Evolutionary conservation across 1,284 basidiomycete species (phyloP).

Genomic region (Thelephora terrestris): DNA sequence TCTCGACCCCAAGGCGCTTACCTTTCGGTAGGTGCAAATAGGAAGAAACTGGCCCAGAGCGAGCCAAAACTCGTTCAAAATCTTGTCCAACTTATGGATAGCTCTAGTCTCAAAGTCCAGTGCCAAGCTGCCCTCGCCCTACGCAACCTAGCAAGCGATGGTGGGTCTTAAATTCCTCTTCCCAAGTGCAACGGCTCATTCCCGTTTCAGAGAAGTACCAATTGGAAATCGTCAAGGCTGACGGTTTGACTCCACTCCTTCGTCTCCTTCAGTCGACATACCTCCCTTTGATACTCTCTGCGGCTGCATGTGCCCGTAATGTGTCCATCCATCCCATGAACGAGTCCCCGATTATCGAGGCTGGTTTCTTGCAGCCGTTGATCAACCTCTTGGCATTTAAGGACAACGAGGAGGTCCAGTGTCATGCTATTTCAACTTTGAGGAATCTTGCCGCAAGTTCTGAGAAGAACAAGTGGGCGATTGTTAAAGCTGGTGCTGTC

Average conservation of each 20-base stretch:
- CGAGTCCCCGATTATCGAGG: constrained; percentile 99
- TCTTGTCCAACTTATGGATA: constrained; percentile 95
- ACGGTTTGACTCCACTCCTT: constrained; percentile 87
- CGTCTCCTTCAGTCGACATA: constrained; percentile 96
- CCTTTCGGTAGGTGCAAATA: constrained; percentile 55
- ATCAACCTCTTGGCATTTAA: constrained; percentile 96
- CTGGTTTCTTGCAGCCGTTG: constrained; percentile 91
- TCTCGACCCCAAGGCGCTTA: background rate
- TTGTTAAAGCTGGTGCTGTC: constrained; percentile 97
- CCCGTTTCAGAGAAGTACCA: constrained; percentile 88
- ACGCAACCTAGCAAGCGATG: constrained; percentile 95
- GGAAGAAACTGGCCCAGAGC: constrained; percentile 91
- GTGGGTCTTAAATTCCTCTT: constrained; percentile 29
- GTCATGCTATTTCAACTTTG: constrained; percentile 98
- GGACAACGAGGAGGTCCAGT: constrained; percentile 99
- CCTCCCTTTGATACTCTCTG: constrained; percentile 96
- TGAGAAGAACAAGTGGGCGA: constrained; percentile 98
- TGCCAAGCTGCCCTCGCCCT: constrained; percentile 97
- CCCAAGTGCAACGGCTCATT: background rate
- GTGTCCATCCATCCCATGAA: constrained; percentile 98
- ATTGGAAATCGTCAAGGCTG: constrained; percentile 95
- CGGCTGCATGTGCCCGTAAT: constrained; percentile 97
- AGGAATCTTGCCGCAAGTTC: constrained; percentile 95
- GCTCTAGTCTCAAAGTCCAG: constrained; percentile 95
- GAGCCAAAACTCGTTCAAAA: constrained; percentile 95